These are phyloP conservation scores for Candida hungchunana DNA, from an alignment of 805 yeast species.

Conservation along the genomic window DNA sequence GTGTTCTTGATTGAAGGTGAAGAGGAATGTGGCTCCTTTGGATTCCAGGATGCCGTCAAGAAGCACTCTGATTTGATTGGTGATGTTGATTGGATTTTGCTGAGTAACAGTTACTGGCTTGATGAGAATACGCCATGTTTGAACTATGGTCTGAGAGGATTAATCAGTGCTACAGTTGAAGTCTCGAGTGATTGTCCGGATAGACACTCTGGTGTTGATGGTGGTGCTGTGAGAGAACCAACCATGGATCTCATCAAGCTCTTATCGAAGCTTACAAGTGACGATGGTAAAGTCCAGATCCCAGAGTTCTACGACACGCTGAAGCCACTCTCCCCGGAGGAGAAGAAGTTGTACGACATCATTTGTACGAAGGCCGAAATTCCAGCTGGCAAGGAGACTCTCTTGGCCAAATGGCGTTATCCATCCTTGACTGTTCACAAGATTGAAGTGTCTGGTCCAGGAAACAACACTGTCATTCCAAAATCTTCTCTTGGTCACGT, in stretches of 20 bases:
- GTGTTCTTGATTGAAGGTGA: conserved; percentile 90
- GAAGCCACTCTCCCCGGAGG: conserved; percentile 50
- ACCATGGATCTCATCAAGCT: conserved; percentile 78
- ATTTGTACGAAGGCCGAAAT: conserved; percentile 41
- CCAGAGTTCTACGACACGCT: conserved; percentile 75
- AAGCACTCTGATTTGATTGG: conserved; percentile 54
- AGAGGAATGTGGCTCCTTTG: conserved; percentile 90
- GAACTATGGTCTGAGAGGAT: conserved; percentile 93
- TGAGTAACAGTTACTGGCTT: conserved; percentile 92
- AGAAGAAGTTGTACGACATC: conserved; percentile 55
- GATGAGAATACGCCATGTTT: conserved; percentile 86
- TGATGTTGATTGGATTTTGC: conserved; percentile 78
- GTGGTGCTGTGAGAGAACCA: conserved; percentile 88
- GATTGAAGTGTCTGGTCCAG: conserved; percentile 84
- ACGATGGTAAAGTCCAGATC: conserved; percentile 51
- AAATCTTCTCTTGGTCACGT: conserved; percentile 69
- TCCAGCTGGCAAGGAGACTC: conserved; percentile 37
- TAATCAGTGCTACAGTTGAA: conserved; percentile 71
- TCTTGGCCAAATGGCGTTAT: conserved; percentile 80
- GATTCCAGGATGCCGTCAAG: conserved; percentile 67
- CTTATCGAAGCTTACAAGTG: conserved; percentile 57
- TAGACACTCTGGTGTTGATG: conserved; percentile 94
- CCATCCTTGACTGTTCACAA: conserved; percentile 89
- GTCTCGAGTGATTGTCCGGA: conserved; percentile 76
- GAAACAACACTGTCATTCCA: conserved; percentile 86